Evolutionary conservation across 805 yeast species (phyloP).

Genomic region (Grigorovia yakushimaensis): DNA sequence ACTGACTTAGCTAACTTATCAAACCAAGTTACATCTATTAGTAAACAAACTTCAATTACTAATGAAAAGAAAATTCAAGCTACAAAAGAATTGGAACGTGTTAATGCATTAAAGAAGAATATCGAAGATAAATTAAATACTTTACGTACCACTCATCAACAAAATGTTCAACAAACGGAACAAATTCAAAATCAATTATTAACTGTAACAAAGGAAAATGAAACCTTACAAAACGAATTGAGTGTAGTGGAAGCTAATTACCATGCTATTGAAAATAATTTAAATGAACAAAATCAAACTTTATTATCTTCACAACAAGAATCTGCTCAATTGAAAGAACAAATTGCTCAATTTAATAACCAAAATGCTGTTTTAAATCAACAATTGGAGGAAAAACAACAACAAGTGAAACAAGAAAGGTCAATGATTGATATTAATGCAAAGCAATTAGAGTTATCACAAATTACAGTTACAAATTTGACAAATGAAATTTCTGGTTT

Average conservation of each 20-base stretch:
- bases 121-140: slow-evolving; percentile 62
- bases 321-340: slow-evolving; percentile 57
- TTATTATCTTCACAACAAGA: slow-evolving; percentile 61
- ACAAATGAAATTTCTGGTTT: slow-evolving; percentile 33
- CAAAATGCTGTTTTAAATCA: slow-evolving; percentile 51
- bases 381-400: slow-evolving; percentile 42
- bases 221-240: slow-evolving; percentile 58
- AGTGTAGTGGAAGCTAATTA: slow-evolving; percentile 70
- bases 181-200: slow-evolving; percentile 55
- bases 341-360: slow-evolving; percentile 54
- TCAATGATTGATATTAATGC: slow-evolving; percentile 56
- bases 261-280: slow-evolving; percentile 57
- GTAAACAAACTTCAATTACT: slow-evolving; percentile 60
- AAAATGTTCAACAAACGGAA: slow-evolving; percentile 66
- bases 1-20: slow-evolving; percentile 81
- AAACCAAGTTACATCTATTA: slow-evolving; percentile 71
- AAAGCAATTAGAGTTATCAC: slow-evolving; percentile 60
- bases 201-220: slow-evolving; percentile 57
- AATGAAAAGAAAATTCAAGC: slow-evolving; percentile 66
- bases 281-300: slow-evolving; percentile 48
- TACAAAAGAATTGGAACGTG: slow-evolving; percentile 63
- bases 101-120: slow-evolving; percentile 55
- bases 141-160: slow-evolving; percentile 62
- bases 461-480: slow-evolving; percentile 39
- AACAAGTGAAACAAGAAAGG: slow-evolving; percentile 50